Evolutionary conservation across 2,329 filamentous ascomycete species (phyloP).

Genomic region (Mycosphaerella sp.): DNA sequence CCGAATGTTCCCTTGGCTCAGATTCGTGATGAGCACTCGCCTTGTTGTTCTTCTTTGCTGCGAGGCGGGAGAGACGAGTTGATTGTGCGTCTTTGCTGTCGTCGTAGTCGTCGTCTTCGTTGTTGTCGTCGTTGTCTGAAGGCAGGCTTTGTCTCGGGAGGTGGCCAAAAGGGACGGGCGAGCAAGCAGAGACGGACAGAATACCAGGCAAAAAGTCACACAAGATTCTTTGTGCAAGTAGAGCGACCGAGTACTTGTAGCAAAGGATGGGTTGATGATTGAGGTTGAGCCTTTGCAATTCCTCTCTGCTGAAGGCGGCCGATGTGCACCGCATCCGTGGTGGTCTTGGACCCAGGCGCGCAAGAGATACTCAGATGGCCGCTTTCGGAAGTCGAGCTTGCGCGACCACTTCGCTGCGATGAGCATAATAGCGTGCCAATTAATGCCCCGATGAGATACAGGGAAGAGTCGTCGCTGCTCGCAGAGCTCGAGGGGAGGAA

Average conservation of each 20-base stretch:
- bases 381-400: slow-evolving; percentile 30
- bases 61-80: slow-evolving; percentile 6
- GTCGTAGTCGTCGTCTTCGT: slow-evolving; percentile 23
- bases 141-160: slow-evolving; percentile 30
- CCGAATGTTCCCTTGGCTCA: slow-evolving; percentile 25
- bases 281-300: neutral
- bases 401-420: slow-evolving; percentile 14
- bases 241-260: slow-evolving; percentile 30
- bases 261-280: slow-evolving; percentile 9
- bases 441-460: slow-evolving; percentile 21
- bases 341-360: slow-evolving; percentile 29
- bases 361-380: slow-evolving; percentile 27
- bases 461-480: slow-evolving; percentile 14
- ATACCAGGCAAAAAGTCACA: slow-evolving; percentile 27
- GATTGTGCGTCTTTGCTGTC: slow-evolving; percentile 19
- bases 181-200: slow-evolving; percentile 29
- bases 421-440: slow-evolving; percentile 17
- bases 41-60: slow-evolving; percentile 26
- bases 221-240: slow-evolving; percentile 33
- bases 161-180: slow-evolving; percentile 22
- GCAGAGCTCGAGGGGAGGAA: slow-evolving; percentile 23
- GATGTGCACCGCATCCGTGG: slow-evolving; percentile 31
- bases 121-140: slow-evolving; percentile 24
- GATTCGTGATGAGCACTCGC: slow-evolving; percentile 17
- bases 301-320: slow-evolving; percentile 27